These are phyloP conservation scores for Friedmanniomyces endolithicus DNA, from an alignment of 495 filamentous ascomycete species.

Conservation along the genomic window DNA sequence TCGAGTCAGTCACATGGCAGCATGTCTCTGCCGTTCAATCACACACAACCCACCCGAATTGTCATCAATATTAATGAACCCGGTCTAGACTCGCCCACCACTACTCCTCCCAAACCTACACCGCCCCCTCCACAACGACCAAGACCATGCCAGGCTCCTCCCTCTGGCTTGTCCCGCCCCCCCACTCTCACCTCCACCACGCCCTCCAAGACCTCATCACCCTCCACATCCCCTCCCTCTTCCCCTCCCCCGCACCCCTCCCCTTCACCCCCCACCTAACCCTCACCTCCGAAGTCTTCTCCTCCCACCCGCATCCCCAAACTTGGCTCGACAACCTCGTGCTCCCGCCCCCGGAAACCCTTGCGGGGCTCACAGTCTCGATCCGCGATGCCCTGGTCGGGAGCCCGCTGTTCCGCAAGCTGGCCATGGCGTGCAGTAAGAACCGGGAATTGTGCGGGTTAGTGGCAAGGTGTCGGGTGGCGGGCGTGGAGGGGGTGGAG, in stretches of 20 bases:
- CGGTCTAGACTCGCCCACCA: too few species aligned
- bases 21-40: too few species aligned
- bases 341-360: constrained; percentile 1
- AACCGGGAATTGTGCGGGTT: constrained; percentile 8
- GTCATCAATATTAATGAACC: too few species aligned
- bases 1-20: too few species aligned
- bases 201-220: constrained; percentile 20
- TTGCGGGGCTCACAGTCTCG: constrained; percentile 14
- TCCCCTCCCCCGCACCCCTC: constrained; percentile 10
- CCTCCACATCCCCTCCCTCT: constrained; percentile 17
- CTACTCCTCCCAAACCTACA: too few species aligned
- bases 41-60: too few species aligned
- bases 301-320: constrained; percentile 18
- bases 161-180: constrained; percentile 29
- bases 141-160: constrained; percentile 20
- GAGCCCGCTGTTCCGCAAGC: constrained; percentile 21
- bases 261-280: constrained; percentile 29
- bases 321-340: constrained; percentile 21
- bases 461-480: constrained; percentile 7
- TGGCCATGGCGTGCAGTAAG: constrained; percentile 24
- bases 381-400: constrained; percentile 18
- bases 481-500: constrained; percentile 11
- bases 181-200: constrained; percentile 15
- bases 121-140: too few species aligned
- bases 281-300: constrained; percentile 23